Evolutionary conservation across 2,329 filamentous ascomycete species (phyloP).

Genomic region (Nemania sp.): DNA sequence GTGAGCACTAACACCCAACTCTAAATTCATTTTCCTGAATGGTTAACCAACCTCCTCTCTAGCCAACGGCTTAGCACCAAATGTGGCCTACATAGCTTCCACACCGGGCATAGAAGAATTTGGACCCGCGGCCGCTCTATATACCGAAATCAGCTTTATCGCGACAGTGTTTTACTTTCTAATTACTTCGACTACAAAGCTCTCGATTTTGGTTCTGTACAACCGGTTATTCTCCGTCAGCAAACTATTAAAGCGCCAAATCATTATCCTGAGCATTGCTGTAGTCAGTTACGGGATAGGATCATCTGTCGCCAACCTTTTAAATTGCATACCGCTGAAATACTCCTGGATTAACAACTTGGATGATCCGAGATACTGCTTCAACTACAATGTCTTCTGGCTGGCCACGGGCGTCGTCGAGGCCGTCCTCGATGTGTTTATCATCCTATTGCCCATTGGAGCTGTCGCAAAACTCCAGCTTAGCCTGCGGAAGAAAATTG

Average conservation of each 20-base stretch:
- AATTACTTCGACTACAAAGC: slow-evolving; percentile 36
- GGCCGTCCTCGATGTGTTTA: slow-evolving; percentile 24
- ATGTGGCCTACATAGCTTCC: background rate
- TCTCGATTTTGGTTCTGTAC: slow-evolving; percentile 41
- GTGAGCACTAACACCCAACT: slow-evolving; percentile 7
- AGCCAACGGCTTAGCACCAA: background rate
- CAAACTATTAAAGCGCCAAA: slow-evolving; percentile 27
- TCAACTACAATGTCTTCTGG: slow-evolving; percentile 36
- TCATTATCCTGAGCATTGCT: slow-evolving; percentile 7
- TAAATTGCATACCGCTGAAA: slow-evolving; percentile 33
- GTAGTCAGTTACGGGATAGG: slow-evolving; percentile 30
- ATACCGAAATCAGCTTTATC: too few species aligned
- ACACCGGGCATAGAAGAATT: background rate
- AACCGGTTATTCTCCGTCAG: slow-evolving; percentile 35
- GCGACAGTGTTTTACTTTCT: slow-evolving; percentile 40
- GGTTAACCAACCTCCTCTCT: background rate
- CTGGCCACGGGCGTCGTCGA: slow-evolving; percentile 23
- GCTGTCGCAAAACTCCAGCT: too few species aligned
- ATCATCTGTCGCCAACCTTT: slow-evolving; percentile 26
- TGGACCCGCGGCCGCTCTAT: too few species aligned
- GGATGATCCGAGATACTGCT: slow-evolving; percentile 31
- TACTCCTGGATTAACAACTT: slow-evolving; percentile 30
- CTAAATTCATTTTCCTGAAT: background rate
- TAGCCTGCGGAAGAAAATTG: too few species aligned
- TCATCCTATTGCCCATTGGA: slow-evolving; percentile 29